Percentiles rank a stretch among this genome's conserved stretches.
Conservation (phyloP, 306 rosid species). For the Glycyrrhiza uralensis region DNA sequence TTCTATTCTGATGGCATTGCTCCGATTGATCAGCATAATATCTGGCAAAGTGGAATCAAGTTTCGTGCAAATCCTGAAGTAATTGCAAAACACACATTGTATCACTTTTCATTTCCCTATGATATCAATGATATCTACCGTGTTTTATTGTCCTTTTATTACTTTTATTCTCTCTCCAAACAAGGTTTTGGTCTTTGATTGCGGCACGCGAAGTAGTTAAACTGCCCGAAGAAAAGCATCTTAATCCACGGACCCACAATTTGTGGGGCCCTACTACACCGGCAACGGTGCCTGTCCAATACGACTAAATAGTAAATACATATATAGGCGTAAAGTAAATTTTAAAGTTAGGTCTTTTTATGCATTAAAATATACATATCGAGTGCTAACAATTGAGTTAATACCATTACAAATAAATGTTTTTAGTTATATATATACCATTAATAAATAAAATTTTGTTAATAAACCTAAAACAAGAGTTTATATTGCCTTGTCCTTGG, state of each 20-base stretch:
- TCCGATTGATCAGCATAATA: neutral
- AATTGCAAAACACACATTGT: no score
- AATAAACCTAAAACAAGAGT: no score
- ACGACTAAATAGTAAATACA: no score
- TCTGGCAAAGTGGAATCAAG: neutral
- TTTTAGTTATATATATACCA: no score
- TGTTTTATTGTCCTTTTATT: neutral
- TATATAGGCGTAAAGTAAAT: no score
- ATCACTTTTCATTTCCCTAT: neutral
- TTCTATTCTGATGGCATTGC: neutral
- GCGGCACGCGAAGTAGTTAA: constrained; percentile 2
- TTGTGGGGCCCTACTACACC: neutral
- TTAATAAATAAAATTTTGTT: no score
- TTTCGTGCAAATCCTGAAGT: neutral
- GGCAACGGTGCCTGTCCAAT: no score
- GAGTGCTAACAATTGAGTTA: no score
- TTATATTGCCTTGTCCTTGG: no score
- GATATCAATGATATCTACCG: neutral
- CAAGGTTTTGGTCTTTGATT: neutral
- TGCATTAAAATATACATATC: no score
- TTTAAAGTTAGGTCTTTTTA: no score
- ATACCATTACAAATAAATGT: no score
- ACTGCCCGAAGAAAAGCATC: neutral
- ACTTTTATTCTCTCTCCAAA: neutral
- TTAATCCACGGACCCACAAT: neutral